These are phyloP conservation scores for Schrenkiella parvula DNA, from an alignment of 345 rosid species.

Conservation along the genomic window DNA sequence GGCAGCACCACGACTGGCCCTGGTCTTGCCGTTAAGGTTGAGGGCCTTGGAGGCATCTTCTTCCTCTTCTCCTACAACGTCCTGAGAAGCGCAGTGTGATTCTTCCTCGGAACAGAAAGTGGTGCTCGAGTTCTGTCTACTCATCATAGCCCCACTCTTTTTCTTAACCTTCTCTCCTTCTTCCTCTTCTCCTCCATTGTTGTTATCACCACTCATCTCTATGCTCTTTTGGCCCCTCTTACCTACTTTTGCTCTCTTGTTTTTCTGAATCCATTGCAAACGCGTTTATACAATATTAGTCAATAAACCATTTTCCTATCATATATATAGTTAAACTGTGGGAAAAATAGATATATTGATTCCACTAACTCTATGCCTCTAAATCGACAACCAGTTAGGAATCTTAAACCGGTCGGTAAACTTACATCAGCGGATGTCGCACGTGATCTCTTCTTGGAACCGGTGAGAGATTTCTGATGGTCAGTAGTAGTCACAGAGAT, in stretches of 20 bases:
- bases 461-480: constrained; percentile 34
- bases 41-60: constrained; percentile 38
- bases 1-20: constrained; percentile 77
- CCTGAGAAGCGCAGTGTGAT: constrained; percentile 41
- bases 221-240: constrained; percentile 42
- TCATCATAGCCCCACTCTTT: constrained; percentile 29
- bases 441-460: constrained; percentile 56
- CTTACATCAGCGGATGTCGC: constrained; percentile 50
- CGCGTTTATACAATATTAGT: background rate
- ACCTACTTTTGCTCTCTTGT: constrained; percentile 38
- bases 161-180: constrained; percentile 21
- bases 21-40: constrained; percentile 59
- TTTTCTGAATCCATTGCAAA: constrained; percentile 42
- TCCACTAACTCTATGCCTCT: background rate
- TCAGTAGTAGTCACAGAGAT: constrained; percentile 26
- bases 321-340: no score
- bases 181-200: constrained; percentile 30
- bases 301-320: background rate
- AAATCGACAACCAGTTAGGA: background rate
- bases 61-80: constrained; percentile 34
- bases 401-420: background rate
- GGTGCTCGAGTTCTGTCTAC: constrained; percentile 46
- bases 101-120: constrained; percentile 63
- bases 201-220: constrained; percentile 38
- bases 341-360: background rate